Percentiles rank a stretch among this genome's conserved stretches.
Evolutionary conservation across 192 early-diverging fungal species (phyloP).

Genomic region (Linderina pennispora): DNA sequence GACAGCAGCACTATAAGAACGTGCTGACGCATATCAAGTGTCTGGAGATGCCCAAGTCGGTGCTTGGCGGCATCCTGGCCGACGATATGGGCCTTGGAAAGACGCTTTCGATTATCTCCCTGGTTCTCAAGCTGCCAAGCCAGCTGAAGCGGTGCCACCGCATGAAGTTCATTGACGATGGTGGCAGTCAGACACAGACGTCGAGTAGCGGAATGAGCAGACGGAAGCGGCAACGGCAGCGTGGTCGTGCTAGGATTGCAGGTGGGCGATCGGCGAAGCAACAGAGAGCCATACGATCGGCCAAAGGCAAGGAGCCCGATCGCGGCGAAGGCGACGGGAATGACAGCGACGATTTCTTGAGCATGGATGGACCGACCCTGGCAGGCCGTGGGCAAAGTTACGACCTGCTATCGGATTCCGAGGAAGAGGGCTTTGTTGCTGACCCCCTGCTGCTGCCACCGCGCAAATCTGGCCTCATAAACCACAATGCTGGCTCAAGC

Average conservation of each 20-base stretch:
- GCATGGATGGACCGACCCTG: too few relatives aligned
- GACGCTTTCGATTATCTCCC: slow-evolving; percentile 33
- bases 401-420: too few relatives aligned
- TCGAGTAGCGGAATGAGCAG: not conserved
- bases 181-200: not conserved
- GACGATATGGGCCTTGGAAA: slow-evolving; percentile 49
- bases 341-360: slow-evolving; percentile 4
- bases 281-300: not conserved
- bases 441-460: too few relatives aligned
- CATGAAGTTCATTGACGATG: slow-evolving; percentile 24
- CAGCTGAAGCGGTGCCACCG: slow-evolving; percentile 10
- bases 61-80: slow-evolving; percentile 37
- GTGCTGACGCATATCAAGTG: slow-evolving; percentile 25
- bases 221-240: not conserved
- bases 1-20: slow-evolving; percentile 14
- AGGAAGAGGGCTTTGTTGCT: too few relatives aligned
- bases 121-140: slow-evolving; percentile 14
- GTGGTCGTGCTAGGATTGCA: not conserved
- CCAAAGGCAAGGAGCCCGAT: slow-evolving; percentile 2
- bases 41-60: slow-evolving; percentile 15
- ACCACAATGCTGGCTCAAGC: too few relatives aligned
- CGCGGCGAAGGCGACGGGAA: slow-evolving; percentile 1
- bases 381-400: too few relatives aligned
- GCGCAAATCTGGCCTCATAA: too few relatives aligned
- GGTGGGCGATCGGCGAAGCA: not conserved